Evolutionary conservation across 139 green algal species (phyloP), one percentile per base, ranked within the genome.

Genomic region (Pseudopediastrum boryanum): DNA sequence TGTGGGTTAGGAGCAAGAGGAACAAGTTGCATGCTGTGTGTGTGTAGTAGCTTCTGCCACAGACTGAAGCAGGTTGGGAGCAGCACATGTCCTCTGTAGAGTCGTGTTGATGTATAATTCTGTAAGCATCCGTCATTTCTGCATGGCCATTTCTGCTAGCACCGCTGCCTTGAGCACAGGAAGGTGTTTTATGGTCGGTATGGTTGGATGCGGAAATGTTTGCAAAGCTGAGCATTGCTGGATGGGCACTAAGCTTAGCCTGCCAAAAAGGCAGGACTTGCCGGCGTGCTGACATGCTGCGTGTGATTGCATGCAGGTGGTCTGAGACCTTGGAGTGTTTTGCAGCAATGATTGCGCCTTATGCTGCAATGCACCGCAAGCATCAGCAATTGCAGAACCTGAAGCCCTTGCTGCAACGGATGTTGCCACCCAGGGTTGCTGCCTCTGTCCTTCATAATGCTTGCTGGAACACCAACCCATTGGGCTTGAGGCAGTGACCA

Each of bases 341-440:
- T 19, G 70, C 51, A 8, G 16, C 50, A 25, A 78, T 78, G 70
- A 51, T 78, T 3, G 70, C 51, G 4, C 70, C 70, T 4, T 78
- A 78, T 33, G 70, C 70, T 42, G 70, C 70, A 23, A 52, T 78
- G 29, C 50, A 68, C 21, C 66, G 51, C 70, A 78, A 78, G 50
- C 35, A 48, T n/a, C 33, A 67, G 70, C 70, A 78, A 38, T 36
- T 62, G 0, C 27, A 42, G 4, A 13, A 16, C n/a, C 27, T 38
- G 7, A n/a, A 42, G 21, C 16, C 35, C 23, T 12, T 78, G 51
- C 52, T 78, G 51, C 35, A 33, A 5, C 70, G 66, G n/a, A 23
- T 78, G 51, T 52, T 78, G 51, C 70, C 70, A 21, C 33, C 52
- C 7, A 51, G 70, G 13, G 70, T 78, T 13, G 51, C 43, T 56